Evolutionary conservation across 2,329 filamentous ascomycete species (phyloP).

Genomic region (Alternaria ethzedia): DNA sequence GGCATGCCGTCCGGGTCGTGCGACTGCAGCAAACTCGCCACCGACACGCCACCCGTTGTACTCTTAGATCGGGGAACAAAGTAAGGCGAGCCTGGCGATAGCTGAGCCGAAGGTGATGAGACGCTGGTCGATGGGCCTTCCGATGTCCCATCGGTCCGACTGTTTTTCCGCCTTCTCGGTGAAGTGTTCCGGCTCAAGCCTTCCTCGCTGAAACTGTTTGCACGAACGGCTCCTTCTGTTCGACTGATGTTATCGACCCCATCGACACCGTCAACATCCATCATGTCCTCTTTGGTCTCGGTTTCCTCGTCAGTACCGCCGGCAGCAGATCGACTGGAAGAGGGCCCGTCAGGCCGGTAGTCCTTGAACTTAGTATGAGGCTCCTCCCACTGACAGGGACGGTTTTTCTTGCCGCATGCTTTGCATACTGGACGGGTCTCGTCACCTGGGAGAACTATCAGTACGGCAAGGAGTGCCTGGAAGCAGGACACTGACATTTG

Average conservation of each 20-base stretch:
- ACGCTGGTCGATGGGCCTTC: conserved; percentile 14
- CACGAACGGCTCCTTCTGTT: neutral
- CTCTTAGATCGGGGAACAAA: conserved; percentile 2
- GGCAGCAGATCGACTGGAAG: conserved; percentile 18
- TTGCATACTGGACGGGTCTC: conserved; percentile 37
- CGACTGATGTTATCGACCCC: conserved; percentile 1
- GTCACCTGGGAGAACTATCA: conserved; percentile 29
- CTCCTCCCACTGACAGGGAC: conserved; percentile 40
- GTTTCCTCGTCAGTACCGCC: conserved; percentile 16
- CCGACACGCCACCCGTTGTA: conserved; percentile 12
- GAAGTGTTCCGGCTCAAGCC: conserved; percentile 23
- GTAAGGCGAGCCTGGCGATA: conserved; percentile 21
- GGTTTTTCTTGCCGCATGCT: conserved; percentile 41
- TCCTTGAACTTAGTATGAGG: conserved; percentile 35
- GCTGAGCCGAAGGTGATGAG: conserved; percentile 18
- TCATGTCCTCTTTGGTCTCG: conserved; percentile 11
- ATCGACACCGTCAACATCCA: conserved; percentile 23
- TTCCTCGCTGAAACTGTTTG: conserved; percentile 8
- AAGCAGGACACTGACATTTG: conserved; percentile 29
- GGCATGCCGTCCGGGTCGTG: conserved; percentile 4
- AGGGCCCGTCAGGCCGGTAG: conserved; percentile 29
- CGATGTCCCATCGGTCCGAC: conserved; percentile 15
- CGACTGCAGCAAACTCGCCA: conserved; percentile 17
- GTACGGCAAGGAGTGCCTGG: neutral
- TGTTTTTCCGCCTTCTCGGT: conserved; percentile 20